These are phyloP conservation scores for Nepenthes alata DNA, from an alignment of 179 eudicot species.

Conservation along the genomic window DNA sequence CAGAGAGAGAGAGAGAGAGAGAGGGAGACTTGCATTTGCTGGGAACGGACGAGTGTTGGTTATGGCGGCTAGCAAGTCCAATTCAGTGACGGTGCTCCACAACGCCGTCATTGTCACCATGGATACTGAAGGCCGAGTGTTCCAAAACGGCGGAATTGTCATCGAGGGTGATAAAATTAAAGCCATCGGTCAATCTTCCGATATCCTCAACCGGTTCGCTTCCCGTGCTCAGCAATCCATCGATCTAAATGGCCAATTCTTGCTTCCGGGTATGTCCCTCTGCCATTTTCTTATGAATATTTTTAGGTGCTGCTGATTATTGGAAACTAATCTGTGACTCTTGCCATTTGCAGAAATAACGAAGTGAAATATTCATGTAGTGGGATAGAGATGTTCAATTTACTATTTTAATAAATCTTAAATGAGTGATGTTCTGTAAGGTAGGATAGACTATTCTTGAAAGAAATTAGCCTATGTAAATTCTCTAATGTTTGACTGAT, in stretches of 20 bases:
- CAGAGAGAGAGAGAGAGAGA: too few species aligned
- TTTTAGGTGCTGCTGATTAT: too few species aligned
- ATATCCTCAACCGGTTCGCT: constrained; percentile 35
- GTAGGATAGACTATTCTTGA: too few species aligned
- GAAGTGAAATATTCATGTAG: too few species aligned
- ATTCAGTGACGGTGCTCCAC: constrained; percentile 28
- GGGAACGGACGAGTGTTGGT: not conserved
- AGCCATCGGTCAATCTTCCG: constrained; percentile 53
- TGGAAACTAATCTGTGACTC: not conserved
- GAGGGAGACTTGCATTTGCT: too few species aligned
- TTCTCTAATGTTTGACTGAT: not conserved
- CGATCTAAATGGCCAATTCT: constrained; percentile 39
- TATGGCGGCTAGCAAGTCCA: constrained; percentile 5
- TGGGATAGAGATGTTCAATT: too few species aligned
- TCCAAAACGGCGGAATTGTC: constrained; percentile 49
- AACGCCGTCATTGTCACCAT: constrained; percentile 59
- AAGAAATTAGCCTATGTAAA: not conserved
- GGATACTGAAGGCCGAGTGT: constrained; percentile 47
- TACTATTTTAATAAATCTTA: too few species aligned
- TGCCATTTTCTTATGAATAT: not conserved
- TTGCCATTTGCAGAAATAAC: too few species aligned
- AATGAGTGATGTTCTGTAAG: too few species aligned
- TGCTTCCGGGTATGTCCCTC: constrained; percentile 45
- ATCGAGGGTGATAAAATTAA: constrained; percentile 34
- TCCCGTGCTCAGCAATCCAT: constrained; percentile 21